Percentiles rank a stretch among this genome's conserved stretches.
Evolutionary conservation across 2,329 filamentous ascomycete species (phyloP).

Genomic region (Ustilaginoidea virens): DNA sequence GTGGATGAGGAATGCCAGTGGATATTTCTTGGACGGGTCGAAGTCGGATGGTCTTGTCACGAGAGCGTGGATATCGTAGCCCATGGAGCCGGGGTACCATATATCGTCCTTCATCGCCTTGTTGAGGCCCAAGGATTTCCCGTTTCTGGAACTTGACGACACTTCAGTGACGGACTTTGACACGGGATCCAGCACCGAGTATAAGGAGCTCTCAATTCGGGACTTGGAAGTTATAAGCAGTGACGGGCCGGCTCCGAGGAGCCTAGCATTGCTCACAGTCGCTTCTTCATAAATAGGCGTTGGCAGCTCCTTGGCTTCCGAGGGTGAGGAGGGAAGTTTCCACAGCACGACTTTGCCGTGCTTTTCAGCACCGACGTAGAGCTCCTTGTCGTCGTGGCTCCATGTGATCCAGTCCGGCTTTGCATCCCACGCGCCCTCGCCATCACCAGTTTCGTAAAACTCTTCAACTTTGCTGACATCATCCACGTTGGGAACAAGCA

Average conservation of each 20-base stretch:
- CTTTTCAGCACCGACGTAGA: slow-evolving; percentile 65
- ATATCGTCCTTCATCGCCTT: slow-evolving; percentile 49
- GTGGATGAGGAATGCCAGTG: slow-evolving; percentile 65
- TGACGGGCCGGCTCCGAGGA: slow-evolving; percentile 29
- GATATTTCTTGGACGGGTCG: slow-evolving; percentile 56
- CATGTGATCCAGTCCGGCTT: slow-evolving; percentile 41
- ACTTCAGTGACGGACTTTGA: slow-evolving; percentile 25
- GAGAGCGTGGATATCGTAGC: slow-evolving; percentile 54
- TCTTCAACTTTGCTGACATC: slow-evolving; percentile 43
- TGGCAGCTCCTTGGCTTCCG: slow-evolving; percentile 31
- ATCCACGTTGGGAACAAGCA: slow-evolving; percentile 46
- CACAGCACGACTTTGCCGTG: slow-evolving; percentile 47
- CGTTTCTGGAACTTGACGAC: slow-evolving; percentile 51
- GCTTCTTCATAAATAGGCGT: slow-evolving; percentile 34
- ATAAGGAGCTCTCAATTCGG: slow-evolving; percentile 57
- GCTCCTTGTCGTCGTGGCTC: slow-evolving; percentile 40
- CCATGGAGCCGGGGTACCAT: slow-evolving; percentile 50
- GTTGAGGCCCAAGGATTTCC: slow-evolving; percentile 51
- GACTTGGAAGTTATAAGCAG: slow-evolving; percentile 55
- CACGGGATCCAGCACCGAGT: slow-evolving; percentile 39
- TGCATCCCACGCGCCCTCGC: slow-evolving; percentile 46
- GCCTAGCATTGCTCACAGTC: slow-evolving; percentile 35
- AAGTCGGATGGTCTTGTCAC: slow-evolving; percentile 52
- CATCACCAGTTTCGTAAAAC: slow-evolving; percentile 45
- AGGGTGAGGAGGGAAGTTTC: slow-evolving; percentile 40